Evolutionary conservation across 257 asterid species (phyloP).

Genomic region (Ehretia macrophylla): DNA sequence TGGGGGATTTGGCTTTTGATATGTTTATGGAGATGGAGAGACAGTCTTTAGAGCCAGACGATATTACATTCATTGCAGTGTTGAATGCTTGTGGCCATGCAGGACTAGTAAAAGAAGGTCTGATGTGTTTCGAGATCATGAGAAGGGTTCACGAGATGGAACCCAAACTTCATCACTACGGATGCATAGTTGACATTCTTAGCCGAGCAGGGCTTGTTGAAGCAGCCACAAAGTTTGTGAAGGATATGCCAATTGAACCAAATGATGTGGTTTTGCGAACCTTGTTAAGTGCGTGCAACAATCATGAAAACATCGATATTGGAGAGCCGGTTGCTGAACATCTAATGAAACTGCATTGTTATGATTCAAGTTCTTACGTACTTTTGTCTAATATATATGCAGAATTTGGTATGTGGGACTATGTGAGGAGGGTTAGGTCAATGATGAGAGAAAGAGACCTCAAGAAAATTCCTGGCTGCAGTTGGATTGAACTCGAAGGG

Average conservation of each 20-base stretch:
- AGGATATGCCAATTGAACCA: constrained; percentile 72
- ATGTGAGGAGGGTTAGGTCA: constrained; percentile 48
- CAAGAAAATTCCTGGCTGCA: constrained; percentile 68
- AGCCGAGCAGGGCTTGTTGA: constrained; percentile 64
- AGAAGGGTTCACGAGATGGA: constrained; percentile 51
- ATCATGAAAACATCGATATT: constrained; percentile 40
- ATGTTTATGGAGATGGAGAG: constrained; percentile 70
- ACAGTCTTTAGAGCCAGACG: constrained; percentile 52
- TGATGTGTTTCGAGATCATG: constrained; percentile 68
- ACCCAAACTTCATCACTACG: constrained; percentile 76
- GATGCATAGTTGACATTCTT: constrained; percentile 81
- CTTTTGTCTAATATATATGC: constrained; percentile 77
- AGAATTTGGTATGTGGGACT: constrained; percentile 62
- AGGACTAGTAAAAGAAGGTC: constrained; percentile 84
- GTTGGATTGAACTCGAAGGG: constrained; percentile 84
- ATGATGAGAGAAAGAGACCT: constrained; percentile 60
- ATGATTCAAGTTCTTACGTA: constrained; percentile 60
- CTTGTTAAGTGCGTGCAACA: constrained; percentile 60
- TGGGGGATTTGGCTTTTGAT: constrained; percentile 62
- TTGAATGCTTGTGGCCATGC: constrained; percentile 83
- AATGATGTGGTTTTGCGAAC: constrained; percentile 69
- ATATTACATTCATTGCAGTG: constrained; percentile 62
- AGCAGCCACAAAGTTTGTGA: constrained; percentile 55
- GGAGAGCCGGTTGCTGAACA: constrained; percentile 60
- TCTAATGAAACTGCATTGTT: constrained; percentile 36